Conservation (phyloP, 2,329 filamentous ascomycete species). For the Penicillium expansum region DNA sequence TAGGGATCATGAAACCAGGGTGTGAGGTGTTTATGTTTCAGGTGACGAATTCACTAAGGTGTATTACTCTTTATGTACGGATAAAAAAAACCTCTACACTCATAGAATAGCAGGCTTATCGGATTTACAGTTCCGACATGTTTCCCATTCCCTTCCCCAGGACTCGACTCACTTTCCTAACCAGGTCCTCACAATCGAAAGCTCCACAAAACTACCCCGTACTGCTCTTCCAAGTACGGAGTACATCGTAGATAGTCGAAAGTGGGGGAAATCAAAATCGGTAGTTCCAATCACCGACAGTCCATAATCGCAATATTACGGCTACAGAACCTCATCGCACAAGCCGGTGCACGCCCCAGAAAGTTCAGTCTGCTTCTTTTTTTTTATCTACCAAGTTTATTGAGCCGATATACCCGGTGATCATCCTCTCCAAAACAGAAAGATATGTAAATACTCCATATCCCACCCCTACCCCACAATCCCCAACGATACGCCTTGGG, state of each 20-base stretch:
- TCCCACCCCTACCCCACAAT: constrained; percentile 14
- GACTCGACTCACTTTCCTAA: constrained; percentile 12
- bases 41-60: constrained; percentile 5
- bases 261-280: not conserved
- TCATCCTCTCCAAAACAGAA: constrained; percentile 7
- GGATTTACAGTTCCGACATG: constrained; percentile 10
- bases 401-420: constrained; percentile 13
- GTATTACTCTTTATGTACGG: not conserved
- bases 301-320: not conserved
- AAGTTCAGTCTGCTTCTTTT: not conserved
- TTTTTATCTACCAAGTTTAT: constrained; percentile 13
- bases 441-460: not conserved
- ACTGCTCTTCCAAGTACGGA: not conserved
- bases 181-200: not conserved
- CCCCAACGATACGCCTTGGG: constrained; percentile 5
- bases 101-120: not conserved
- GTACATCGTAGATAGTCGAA: not conserved
- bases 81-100: too few species aligned
- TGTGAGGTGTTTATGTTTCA: constrained; percentile 13
- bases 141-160: not conserved
- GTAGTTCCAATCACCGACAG: not conserved
- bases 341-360: not conserved
- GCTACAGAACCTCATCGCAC: not conserved
- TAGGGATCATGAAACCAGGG: not conserved
- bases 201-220: constrained; percentile 1